Conservation (phyloP, 2,329 filamentous ascomycete genomes). For the Colletotrichum magnum region DNA sequence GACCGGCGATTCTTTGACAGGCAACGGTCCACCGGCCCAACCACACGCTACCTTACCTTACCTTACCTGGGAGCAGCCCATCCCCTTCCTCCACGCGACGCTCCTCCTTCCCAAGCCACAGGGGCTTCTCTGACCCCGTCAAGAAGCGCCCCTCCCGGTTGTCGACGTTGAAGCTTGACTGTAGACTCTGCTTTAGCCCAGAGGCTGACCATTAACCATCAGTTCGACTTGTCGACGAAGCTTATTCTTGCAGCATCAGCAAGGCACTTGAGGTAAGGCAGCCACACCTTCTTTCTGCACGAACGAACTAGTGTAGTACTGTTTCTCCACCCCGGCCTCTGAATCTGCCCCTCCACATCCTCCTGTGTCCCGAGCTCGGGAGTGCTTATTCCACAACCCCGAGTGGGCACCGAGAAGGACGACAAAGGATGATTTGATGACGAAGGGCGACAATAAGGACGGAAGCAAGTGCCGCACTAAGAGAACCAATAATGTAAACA, state of each 20-base stretch:
- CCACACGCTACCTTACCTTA: conserved; percentile 11
- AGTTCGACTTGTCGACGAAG: conserved; percentile 32
- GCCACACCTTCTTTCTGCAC: conserved; percentile 32
- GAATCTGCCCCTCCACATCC: neutral
- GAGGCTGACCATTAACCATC: conserved; percentile 9
- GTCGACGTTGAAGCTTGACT: conserved; percentile 18
- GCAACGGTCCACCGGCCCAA: conserved; percentile 37
- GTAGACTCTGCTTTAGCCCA: neutral
- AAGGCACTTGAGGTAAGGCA: neutral
- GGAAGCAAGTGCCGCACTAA: no score
- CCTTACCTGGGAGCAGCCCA: conserved; percentile 16
- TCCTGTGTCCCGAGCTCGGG: neutral
- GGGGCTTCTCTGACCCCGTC: conserved; percentile 16
- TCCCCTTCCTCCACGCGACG: conserved; percentile 12
- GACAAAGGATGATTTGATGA: no score
- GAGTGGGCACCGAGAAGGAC: no score
- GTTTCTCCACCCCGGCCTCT: conserved; percentile 3
- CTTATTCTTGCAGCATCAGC: conserved; percentile 14
- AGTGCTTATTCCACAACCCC: no score
- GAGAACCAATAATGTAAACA: no score
- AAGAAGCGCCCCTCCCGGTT: conserved; percentile 21
- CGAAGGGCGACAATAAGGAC: no score
- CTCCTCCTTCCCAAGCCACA: conserved; percentile 17
- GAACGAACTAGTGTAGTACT: conserved; percentile 20
- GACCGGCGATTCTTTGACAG: conserved; percentile 38